Evolutionary conservation across 2,329 filamentous ascomycete genomes (phyloP).

Genomic region (Alternaria tenuissima): DNA sequence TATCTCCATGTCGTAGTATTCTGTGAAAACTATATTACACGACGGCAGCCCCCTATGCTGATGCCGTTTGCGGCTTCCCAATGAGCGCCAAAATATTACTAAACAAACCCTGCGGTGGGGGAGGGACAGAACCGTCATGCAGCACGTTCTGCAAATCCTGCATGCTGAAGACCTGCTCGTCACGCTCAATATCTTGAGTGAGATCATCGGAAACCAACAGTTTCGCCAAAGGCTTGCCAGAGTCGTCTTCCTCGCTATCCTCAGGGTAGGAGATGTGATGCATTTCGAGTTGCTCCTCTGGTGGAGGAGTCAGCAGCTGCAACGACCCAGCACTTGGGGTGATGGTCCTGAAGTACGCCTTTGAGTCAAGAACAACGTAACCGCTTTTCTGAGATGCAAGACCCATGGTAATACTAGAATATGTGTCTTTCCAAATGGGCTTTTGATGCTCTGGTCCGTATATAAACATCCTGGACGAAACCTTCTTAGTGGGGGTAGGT

Average conservation of each 20-base stretch:
- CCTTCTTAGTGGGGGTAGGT: slow-evolving; percentile 45
- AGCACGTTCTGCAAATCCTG: slow-evolving; percentile 29
- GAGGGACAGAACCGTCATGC: slow-evolving; percentile 24
- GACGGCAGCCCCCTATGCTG: slow-evolving; percentile 14
- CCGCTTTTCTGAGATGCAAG: slow-evolving; percentile 71
- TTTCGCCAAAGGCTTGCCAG: slow-evolving; percentile 4
- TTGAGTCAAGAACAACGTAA: slow-evolving; percentile 78
- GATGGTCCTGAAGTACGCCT: slow-evolving; percentile 71
- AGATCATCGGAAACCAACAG: slow-evolving; percentile 16
- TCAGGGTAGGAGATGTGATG: slow-evolving; percentile 17
- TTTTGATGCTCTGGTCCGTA: slow-evolving; percentile 70
- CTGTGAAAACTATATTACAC: slow-evolving; percentile 3
- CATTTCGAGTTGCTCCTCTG: slow-evolving; percentile 45
- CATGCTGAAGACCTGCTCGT: slow-evolving; percentile 23
- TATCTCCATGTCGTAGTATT: not conserved
- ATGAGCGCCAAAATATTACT: slow-evolving; percentile 26
- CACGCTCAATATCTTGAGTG: slow-evolving; percentile 22
- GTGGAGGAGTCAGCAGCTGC: slow-evolving; percentile 43
- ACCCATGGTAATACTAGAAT: slow-evolving; percentile 68
- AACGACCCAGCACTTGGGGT: slow-evolving; percentile 38
- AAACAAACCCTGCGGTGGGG: slow-evolving; percentile 27
- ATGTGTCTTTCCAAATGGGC: slow-evolving; percentile 65
- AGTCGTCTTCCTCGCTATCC: slow-evolving; percentile 19
- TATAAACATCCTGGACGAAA: slow-evolving; percentile 64
- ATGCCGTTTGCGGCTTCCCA: slow-evolving; percentile 21